phyloP scores from a whole-genome alignment of 129 eudicot genomes.

The Artemisia annua region DNA sequence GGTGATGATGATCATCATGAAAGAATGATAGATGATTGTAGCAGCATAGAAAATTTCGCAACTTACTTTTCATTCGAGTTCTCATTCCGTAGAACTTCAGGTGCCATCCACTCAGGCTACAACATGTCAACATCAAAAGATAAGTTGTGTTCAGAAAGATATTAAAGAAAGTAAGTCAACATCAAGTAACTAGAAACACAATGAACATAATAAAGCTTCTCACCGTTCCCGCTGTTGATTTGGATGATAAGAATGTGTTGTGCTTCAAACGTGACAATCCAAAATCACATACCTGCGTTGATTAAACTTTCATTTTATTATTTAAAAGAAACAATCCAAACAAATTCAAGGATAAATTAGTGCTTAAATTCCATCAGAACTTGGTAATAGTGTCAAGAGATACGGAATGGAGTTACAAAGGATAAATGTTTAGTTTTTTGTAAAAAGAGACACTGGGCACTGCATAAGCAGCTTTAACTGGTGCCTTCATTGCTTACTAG shows the following conservation, averaged over 20 bases:
- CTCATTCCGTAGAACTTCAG: constrained; percentile 93
- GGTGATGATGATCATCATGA: neutral
- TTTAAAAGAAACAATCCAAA: constrained; percentile 1
- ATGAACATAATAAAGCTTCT: constrained; percentile 30
- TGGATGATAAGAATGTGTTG: constrained; percentile 94
- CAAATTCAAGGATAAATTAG: neutral
- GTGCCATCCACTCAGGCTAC: constrained; percentile 99
- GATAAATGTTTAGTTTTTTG: neutral
- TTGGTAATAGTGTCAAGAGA: neutral
- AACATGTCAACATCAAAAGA: constrained; percentile 26
- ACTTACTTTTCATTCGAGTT: constrained; percentile 96
- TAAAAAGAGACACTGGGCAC: neutral
- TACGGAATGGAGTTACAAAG: neutral
- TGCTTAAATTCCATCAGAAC: neutral
- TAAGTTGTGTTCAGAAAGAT: constrained; percentile 4
- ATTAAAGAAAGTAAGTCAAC: constrained; percentile 16
- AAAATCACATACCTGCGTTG: constrained; percentile 87
- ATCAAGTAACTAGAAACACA: constrained; percentile 13
- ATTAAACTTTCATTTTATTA: constrained; percentile 15
- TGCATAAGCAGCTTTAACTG: neutral
- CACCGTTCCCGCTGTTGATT: constrained; percentile 99
- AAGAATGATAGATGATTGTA: neutral
- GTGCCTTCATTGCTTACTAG: too few relatives aligned
- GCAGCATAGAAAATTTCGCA: neutral
- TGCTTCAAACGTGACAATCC: constrained; percentile 98